Base-by-base conservation (phyloP, 495 filamentous ascomycete genomes). In the Penicillium parvum region DNA sequence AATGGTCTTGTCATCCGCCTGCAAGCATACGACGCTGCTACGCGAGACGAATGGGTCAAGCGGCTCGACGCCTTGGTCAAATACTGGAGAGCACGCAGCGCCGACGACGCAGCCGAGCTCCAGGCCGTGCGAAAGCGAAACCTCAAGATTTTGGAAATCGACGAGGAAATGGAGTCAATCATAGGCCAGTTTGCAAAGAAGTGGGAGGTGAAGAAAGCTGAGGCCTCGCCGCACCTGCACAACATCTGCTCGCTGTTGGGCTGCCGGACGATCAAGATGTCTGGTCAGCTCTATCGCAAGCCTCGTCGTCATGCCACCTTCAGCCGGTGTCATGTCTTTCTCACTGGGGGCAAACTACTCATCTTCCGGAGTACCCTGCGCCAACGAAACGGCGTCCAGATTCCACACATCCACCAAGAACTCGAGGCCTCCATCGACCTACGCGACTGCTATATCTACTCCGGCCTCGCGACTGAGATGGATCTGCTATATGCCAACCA, bases 381-480 rank as follows among this genome's bases (percentile, higher is more conserved):
- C 17, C 67, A 60, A n/a, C 49, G 61, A 4, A 77, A 73, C 5
- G 84, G 84, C 12, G 67, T 71, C 27, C 69, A 77, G 47, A 57
- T 85, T 1, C 68, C 74, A 16, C 76, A 83, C 47, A 77, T 82
- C 32, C 82, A 86, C 48, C 76, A 85, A 32, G 77, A 80, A 49
- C 72, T 75, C 7, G 71, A 83, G 40, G 58, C 73, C 7, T 66
- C 70, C 1, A 68, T 87, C 33, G 74, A 83, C 36, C 73, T 88
- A 2, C 71, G 68, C 17, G 79, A 85, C 41, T 87, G 82, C 60
- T 88, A 87, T 54, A 73, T 88, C 40, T 88, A 88, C 59, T 81
- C 76, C 9, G 84, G 84, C 1, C 63, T 86, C 1, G 51, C 84
- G 12, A 83, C 83, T 1, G 82, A 84, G 46, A 71, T 69, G 11